phyloP scores from a whole-genome alignment of 257 asterid species.

The Solanum lycopersicoides region DNA sequence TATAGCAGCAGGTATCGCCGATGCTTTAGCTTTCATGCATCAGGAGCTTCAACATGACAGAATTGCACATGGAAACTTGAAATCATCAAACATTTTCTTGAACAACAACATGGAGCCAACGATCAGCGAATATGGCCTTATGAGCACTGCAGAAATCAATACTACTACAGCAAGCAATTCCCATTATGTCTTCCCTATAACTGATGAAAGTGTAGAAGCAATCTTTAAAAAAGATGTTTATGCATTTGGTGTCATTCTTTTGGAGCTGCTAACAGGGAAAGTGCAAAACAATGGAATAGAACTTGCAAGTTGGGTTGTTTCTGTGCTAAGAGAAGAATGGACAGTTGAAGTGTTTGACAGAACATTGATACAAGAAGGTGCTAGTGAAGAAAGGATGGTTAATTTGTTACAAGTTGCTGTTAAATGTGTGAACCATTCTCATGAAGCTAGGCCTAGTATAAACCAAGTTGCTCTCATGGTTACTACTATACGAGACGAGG shows the following conservation, averaged over 20 bases:
- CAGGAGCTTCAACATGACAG: conserved; percentile 18
- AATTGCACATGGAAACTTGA: conserved; percentile 68
- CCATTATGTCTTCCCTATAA: conserved; percentile 5
- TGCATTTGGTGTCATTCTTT: conserved; percentile 56
- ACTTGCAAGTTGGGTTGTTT: conserved; percentile 53
- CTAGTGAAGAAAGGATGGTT: conserved; percentile 66
- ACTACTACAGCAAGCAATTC: background rate
- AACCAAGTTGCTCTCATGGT: conserved; percentile 39
- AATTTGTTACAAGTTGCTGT: conserved; percentile 50
- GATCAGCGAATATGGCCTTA: conserved; percentile 64
- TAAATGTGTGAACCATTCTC: conserved; percentile 35
- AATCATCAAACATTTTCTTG: conserved; percentile 62
- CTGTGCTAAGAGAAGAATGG: conserved; percentile 73
- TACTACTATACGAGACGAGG: conserved; percentile 41
- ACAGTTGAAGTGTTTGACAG: conserved; percentile 68
- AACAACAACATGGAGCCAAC: conserved; percentile 46
- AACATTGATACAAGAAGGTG: conserved; percentile 47
- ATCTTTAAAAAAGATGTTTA: conserved; percentile 39
- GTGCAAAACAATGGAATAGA: conserved; percentile 39
- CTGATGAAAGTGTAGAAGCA: conserved; percentile 12
- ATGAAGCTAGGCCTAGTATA: conserved; percentile 40
- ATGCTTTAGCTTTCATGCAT: conserved; percentile 16
- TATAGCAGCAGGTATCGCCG: conserved; percentile 37
- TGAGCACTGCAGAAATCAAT: background rate
- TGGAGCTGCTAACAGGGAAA: conserved; percentile 69